Conservation (phyloP, 345 rosid species). For the sweet orange (Citrus sinensis) region DVS_A1.0 CM039166.1:6097001-6097500, state of each 20-base stretch:
- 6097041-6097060: background rate
- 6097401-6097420: background rate
- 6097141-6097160: background rate
- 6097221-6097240: background rate
- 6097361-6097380: background rate
- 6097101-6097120: background rate
- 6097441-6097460: background rate
- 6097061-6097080: background rate
- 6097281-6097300: background rate
- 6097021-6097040: background rate
- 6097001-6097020: background rate
- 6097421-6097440: background rate
- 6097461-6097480: too few relatives aligned
- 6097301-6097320: background rate
- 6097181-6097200: background rate
- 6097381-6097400: background rate
- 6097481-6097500: background rate
- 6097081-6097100: background rate
- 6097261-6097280: background rate
- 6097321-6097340: background rate
- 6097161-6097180: background rate
- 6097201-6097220: background rate
- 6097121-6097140: background rate
- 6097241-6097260: background rate
- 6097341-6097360: background rate